phyloP scores from a whole-genome alignment of 495 filamentous ascomycete species.

The Penicillium silybi region DNA sequence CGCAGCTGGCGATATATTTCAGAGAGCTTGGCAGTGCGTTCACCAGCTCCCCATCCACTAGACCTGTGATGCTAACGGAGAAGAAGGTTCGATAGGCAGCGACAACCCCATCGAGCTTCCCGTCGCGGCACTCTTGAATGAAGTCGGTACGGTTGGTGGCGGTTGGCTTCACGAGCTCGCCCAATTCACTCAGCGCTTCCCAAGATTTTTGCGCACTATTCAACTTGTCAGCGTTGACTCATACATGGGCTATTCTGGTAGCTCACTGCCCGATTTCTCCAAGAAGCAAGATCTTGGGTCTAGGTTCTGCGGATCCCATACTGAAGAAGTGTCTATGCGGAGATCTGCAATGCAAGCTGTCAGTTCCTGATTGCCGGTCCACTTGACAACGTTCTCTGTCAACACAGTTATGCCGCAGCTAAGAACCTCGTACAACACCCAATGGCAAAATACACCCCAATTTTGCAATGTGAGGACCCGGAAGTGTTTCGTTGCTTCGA shows the following conservation, averaged over 20 bases:
- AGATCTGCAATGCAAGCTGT: background rate
- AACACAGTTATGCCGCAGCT: background rate
- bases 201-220: conserved; percentile 33
- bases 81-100: conserved; percentile 75
- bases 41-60: conserved; percentile 64
- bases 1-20: conserved; percentile 54
- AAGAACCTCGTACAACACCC: background rate
- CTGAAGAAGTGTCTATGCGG: background rate
- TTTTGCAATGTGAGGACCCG: background rate
- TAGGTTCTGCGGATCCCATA: conserved; percentile 20
- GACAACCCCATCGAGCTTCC: conserved; percentile 62
- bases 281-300: conserved; percentile 52
- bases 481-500: background rate
- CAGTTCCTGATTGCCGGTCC: background rate
- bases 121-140: conserved; percentile 65
- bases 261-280: conserved; percentile 56
- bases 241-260: background rate
- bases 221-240: background rate
- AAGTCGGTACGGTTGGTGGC: conserved; percentile 64
- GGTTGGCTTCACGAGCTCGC: conserved; percentile 44
- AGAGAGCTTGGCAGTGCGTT: conserved; percentile 51
- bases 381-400: background rate
- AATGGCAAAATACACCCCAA: background rate
- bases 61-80: conserved; percentile 64
- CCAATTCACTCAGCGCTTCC: conserved; percentile 46